Conservation (phyloP, 352 stramenopile species). For the Phytophthora lateralis region DNA sequence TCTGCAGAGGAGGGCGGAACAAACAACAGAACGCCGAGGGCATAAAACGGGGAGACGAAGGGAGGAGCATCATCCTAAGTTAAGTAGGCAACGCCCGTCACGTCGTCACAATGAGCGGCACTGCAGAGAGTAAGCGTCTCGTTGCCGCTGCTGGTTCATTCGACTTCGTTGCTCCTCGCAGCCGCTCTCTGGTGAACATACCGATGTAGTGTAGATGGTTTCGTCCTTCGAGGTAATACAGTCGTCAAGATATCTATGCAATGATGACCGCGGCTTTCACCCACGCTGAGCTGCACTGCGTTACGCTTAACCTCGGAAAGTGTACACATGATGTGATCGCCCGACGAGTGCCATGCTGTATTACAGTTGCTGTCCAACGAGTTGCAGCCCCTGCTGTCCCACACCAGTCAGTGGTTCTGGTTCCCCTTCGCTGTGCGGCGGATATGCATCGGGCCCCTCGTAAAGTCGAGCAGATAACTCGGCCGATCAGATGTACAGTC, state of each 20-base stretch:
- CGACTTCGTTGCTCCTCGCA: not conserved
- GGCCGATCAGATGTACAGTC: slow-evolving; percentile 2
- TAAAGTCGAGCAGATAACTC: slow-evolving; percentile 21
- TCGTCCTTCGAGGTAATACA: slow-evolving; percentile 30
- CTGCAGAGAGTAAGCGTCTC: slow-evolving; percentile 17
- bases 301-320: not conserved
- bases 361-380: slow-evolving; percentile 44
- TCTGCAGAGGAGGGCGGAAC: slow-evolving; percentile 32
- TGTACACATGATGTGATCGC: slow-evolving; percentile 20
- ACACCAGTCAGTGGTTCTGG: slow-evolving; percentile 19
- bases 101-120: slow-evolving; percentile 17
- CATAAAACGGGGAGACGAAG: slow-evolving; percentile 27
- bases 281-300: slow-evolving; percentile 3
- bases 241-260: slow-evolving; percentile 34
- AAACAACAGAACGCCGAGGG: slow-evolving; percentile 23
- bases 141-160: slow-evolving; percentile 17
- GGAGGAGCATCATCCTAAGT: slow-evolving; percentile 6
- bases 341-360: slow-evolving; percentile 9
- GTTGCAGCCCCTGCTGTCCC: slow-evolving; percentile 17
- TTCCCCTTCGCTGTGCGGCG: slow-evolving; percentile 11
- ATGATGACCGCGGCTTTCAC: slow-evolving; percentile 3
- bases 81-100: slow-evolving; percentile 15
- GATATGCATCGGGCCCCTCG: slow-evolving; percentile 11
- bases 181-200: slow-evolving; percentile 19
- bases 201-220: slow-evolving; percentile 31